Percentiles rank a stretch among this genome's conserved stretches.
Conservation (phyloP, 1,139 yeast genomes). For the Ogataea hybrid region DNA sequence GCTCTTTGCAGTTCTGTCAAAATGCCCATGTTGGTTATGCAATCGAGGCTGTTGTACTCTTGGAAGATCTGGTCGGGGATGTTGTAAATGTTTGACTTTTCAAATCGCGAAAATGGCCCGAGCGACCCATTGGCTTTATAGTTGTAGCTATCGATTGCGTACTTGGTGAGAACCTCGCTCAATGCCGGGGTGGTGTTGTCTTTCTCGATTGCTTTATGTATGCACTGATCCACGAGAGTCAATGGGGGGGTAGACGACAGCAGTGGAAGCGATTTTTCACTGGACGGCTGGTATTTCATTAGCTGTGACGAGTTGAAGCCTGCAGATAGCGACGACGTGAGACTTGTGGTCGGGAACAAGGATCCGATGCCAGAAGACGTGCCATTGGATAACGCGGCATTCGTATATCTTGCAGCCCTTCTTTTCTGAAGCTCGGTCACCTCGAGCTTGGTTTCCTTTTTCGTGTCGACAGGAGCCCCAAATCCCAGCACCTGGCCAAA, state of each 20-base stretch:
- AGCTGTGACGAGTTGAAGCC: constrained; percentile 17
- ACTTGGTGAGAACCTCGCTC: constrained; percentile 30
- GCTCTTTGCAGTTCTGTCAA: constrained; percentile 80
- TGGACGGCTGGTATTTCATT: constrained; percentile 18
- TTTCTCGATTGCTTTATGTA: constrained; percentile 30
- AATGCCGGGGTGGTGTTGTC: constrained; percentile 32
- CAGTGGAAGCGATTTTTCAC: constrained; percentile 21
- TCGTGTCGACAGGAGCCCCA: constrained; percentile 9
- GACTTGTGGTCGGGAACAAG: constrained; percentile 8
- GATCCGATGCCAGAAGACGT: constrained; percentile 15
- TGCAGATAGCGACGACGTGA: constrained; percentile 8
- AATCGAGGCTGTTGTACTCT: constrained; percentile 68
- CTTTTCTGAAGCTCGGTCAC: constrained; percentile 26
- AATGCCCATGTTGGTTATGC: constrained; percentile 76
- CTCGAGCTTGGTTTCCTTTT: constrained; percentile 20
- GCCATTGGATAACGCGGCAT: constrained; percentile 7
- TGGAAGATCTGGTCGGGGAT: constrained; percentile 84
- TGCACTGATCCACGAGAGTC: constrained; percentile 29
- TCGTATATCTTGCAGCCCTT: constrained; percentile 23
- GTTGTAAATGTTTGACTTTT: constrained; percentile 61
- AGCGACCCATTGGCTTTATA: constrained; percentile 27
- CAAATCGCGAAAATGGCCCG: constrained; percentile 66
- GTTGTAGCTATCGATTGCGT: constrained; percentile 34
- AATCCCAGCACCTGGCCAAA: constrained; percentile 29
- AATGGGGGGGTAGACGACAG: constrained; percentile 31